Percentiles rank a stretch among this genome's conserved stretches.
phyloP scores from a whole-genome alignment of 202 grass and related monocot genomes.

The Digitaria exilis region DNA sequence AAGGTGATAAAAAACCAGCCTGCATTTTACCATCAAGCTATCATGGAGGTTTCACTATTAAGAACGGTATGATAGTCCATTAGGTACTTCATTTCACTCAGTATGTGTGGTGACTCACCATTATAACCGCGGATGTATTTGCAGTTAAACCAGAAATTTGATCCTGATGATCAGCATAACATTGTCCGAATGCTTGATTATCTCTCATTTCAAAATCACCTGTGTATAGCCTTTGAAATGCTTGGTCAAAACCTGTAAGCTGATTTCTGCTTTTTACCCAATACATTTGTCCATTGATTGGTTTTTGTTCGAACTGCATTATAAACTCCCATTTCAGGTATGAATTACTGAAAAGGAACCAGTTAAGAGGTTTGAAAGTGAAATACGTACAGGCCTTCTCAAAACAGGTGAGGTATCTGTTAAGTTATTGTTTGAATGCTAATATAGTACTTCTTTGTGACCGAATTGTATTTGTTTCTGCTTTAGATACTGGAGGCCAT shows the following conservation, averaged over 20 bases:
- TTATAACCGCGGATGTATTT: slow-evolving; percentile 38
- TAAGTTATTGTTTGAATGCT: background rate
- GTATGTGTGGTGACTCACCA: slow-evolving; percentile 27
- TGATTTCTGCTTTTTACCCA: slow-evolving; percentile 25
- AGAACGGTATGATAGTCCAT: slow-evolving; percentile 61
- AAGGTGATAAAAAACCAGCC: slow-evolving; percentile 99
- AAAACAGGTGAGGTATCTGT: slow-evolving; percentile 67
- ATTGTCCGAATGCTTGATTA: slow-evolving; percentile 97
- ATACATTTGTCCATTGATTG: slow-evolving; percentile 7
- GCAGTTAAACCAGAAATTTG: slow-evolving; percentile 87
- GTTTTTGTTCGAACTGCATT: slow-evolving; percentile 25
- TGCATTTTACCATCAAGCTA: slow-evolving; percentile 87
- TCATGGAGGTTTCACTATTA: slow-evolving; percentile 82
- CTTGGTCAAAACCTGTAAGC: slow-evolving; percentile 96
- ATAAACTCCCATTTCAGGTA: slow-evolving; percentile 66
- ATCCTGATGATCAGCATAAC: slow-evolving; percentile 91
- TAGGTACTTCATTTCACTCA: slow-evolving; percentile 22
- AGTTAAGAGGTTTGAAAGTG: slow-evolving; percentile 84
- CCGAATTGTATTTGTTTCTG: slow-evolving; percentile 26
- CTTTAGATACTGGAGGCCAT: slow-evolving; percentile 93
- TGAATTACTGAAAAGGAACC: slow-evolving; percentile 87
- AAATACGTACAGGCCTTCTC: slow-evolving; percentile 84
- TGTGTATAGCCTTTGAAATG: slow-evolving; percentile 99
- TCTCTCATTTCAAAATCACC: slow-evolving; percentile 79
- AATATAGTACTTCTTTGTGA: slow-evolving; percentile 26